Evolutionary conservation across 129 eudicot species (phyloP).

Genomic region (Mikania micrantha): DNA sequence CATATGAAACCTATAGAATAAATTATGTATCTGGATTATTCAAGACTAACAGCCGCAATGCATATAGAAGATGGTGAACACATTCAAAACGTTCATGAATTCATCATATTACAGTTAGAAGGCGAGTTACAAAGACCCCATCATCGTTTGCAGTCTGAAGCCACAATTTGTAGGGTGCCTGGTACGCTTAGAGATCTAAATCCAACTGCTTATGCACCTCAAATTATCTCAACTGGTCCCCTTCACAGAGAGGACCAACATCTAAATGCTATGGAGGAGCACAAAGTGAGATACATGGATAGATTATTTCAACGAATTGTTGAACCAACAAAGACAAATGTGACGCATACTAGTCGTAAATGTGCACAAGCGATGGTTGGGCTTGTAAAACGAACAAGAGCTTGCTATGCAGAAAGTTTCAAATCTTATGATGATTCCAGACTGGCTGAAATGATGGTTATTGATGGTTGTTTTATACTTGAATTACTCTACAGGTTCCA

Average conservation of each 20-base stretch:
- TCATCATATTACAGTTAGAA: neutral
- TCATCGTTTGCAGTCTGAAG: neutral
- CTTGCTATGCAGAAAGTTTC: constrained; percentile 3
- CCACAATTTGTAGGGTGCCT: constrained; percentile 11
- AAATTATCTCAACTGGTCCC: constrained; percentile 15
- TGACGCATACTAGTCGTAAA: neutral
- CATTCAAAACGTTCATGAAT: constrained; percentile 3
- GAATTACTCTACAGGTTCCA: too few species aligned
- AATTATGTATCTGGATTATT: too few species aligned
- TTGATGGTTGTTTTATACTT: too few species aligned
- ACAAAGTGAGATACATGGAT: constrained; percentile 16
- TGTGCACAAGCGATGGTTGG: constrained; percentile 2
- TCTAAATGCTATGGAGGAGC: constrained; percentile 15
- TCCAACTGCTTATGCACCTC: constrained; percentile 15
- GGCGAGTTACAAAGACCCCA: neutral
- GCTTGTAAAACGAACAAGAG: neutral
- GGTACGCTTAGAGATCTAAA: constrained; percentile 5
- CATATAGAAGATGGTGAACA: too few species aligned
- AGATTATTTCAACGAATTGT: constrained; percentile 2
- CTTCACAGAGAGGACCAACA: constrained; percentile 21
- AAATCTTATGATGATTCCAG: neutral
- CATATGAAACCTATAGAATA: too few species aligned
- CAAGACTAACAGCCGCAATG: too few species aligned
- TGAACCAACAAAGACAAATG: constrained; percentile 3
- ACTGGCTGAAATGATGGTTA: constrained; percentile 18